Evolutionary conservation across 805 yeast genomes (phyloP), one percentile per base, ranked within the genome.

Genomic region (Cyberlindnera amylophila): DNA sequence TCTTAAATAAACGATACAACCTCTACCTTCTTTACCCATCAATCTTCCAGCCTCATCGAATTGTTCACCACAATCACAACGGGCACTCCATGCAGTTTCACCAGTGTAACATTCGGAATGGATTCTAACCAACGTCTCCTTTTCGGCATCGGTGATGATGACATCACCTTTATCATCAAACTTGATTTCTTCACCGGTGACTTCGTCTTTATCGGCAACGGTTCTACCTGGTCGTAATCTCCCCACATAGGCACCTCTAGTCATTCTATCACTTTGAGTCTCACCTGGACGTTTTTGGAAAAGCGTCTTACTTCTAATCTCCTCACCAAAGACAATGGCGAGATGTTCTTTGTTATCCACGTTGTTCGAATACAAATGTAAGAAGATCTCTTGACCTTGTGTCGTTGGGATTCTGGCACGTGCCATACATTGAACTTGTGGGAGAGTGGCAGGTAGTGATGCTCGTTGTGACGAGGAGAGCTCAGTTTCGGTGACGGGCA

Each of bases 21-120:
- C 99, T 51, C 81, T 84, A 14, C 96, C 96, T 37, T 72, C 74
- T 44, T 74, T 69, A 6, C 96, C 96, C 91, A 93, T 93, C 33
- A 88, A 64, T 49, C 95, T 74, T 8, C 97, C 99, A 2, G 98
- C 98, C 64, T 95, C 96, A 64, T 93, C 97, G 56, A 93, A 86
- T 68, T 93, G 99, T 65, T 93, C 99, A 16, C 99, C 99, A 66
- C 99, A 93, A 65, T 93, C 99, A 64, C 99, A 93, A 42, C 99
- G 75, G 1, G 99, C 98, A 45, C 91, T 81, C 99, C 99, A 93
- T 9, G 97, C 98, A 1, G 97, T 93, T 61, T 93, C 99, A 3
- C 99, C 99, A 0, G 99, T 93, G 67, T 91, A 93, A 65, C 99
- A 93, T 61, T 93, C 99, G 3, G 96, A 85, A 61, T 93, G 99